Percentiles rank a stretch among this genome's conserved stretches.
phyloP scores from a whole-genome alignment of 2,329 filamentous ascomycete species.

The Nothophoma quercina region DNA sequence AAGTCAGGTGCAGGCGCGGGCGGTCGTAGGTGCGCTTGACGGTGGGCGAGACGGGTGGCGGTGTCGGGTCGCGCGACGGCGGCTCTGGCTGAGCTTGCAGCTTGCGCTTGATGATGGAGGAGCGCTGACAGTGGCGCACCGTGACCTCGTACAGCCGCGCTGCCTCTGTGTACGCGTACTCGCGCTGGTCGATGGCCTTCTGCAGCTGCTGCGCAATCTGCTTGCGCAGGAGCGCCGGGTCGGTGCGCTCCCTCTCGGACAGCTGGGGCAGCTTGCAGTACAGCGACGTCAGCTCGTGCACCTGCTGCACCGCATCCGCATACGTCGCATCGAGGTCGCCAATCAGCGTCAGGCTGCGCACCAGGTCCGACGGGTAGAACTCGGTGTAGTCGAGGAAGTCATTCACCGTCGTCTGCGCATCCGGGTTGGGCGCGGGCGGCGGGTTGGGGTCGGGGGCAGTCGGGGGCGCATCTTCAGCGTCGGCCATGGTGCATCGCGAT shows the following conservation, averaged over 20 bases:
- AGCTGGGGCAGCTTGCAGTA: conserved; percentile 62
- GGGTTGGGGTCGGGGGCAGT: conserved; percentile 46
- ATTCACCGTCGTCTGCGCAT: conserved; percentile 70
- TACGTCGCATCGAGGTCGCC: conserved; percentile 58
- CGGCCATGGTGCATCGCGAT: conserved; percentile 46
- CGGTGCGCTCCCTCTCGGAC: conserved; percentile 49
- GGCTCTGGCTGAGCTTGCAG: conserved; percentile 68
- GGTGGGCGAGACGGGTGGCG: conserved; percentile 55
- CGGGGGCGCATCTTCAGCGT: conserved; percentile 39
- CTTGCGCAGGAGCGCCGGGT: conserved; percentile 60
- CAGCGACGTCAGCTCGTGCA: conserved; percentile 57
- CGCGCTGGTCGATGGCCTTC: conserved; percentile 62
- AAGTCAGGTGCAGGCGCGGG: conserved; percentile 41
- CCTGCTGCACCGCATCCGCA: conserved; percentile 51
- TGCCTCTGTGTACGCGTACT: conserved; percentile 65
- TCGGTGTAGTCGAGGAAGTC: conserved; percentile 75
- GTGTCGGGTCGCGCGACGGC: conserved; percentile 67
- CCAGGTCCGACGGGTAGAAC: conserved; percentile 70
- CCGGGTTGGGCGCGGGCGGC: conserved; percentile 63
- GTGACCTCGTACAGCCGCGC: conserved; percentile 64
- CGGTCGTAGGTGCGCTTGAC: conserved; percentile 34
- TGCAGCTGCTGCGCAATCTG: conserved; percentile 65
- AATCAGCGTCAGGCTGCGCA: conserved; percentile 69
- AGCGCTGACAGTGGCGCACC: conserved; percentile 63
- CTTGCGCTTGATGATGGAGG: conserved; percentile 68